Evolutionary conservation across 1,284 basidiomycete genomes (phyloP).

Genomic region (Porodaedalea pini): DNA sequence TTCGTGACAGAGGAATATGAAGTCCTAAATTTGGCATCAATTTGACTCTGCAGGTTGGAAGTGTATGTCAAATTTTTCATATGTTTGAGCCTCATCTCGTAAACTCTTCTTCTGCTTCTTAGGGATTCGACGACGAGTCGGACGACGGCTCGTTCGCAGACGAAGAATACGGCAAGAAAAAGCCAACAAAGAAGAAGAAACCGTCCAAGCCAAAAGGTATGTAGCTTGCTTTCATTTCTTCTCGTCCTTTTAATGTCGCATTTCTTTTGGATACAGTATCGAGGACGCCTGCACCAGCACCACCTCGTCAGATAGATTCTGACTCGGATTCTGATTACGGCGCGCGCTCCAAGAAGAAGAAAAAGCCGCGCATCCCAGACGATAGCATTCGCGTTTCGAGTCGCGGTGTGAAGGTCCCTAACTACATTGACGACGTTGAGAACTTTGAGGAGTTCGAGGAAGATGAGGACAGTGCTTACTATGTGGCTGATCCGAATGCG

Average conservation of each 20-base stretch:
- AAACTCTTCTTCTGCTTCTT: background rate
- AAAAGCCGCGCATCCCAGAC: slow-evolving; percentile 53
- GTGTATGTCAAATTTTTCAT: slow-evolving; percentile 21
- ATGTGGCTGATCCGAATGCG: slow-evolving; percentile 44
- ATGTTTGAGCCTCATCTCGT: background rate
- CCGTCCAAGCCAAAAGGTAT: slow-evolving; percentile 61
- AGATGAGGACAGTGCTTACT: slow-evolving; percentile 50
- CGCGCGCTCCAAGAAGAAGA: slow-evolving; percentile 82
- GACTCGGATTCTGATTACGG: slow-evolving; percentile 90
- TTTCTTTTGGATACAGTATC: slow-evolving; percentile 23
- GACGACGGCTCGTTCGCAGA: slow-evolving; percentile 76
- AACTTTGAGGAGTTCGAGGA: slow-evolving; percentile 80
- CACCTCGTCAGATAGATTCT: slow-evolving; percentile 48
- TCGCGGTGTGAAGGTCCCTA: slow-evolving; percentile 77
- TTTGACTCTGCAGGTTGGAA: slow-evolving; percentile 17
- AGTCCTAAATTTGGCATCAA: slow-evolving; percentile 18
- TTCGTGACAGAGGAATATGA: slow-evolving; percentile 19
- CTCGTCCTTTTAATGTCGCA: slow-evolving; percentile 9
- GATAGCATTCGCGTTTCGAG: slow-evolving; percentile 80
- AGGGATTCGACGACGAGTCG: slow-evolving; percentile 44
- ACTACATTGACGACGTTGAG: slow-evolving; percentile 81
- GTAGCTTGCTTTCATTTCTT: slow-evolving; percentile 24
- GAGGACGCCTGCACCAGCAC: slow-evolving; percentile 39
- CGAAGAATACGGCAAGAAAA: slow-evolving; percentile 70
- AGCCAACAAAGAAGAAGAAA: slow-evolving; percentile 64